phyloP scores from a whole-genome alignment of 2,329 filamentous ascomycete species.

The Phialophora tarda region DNA sequence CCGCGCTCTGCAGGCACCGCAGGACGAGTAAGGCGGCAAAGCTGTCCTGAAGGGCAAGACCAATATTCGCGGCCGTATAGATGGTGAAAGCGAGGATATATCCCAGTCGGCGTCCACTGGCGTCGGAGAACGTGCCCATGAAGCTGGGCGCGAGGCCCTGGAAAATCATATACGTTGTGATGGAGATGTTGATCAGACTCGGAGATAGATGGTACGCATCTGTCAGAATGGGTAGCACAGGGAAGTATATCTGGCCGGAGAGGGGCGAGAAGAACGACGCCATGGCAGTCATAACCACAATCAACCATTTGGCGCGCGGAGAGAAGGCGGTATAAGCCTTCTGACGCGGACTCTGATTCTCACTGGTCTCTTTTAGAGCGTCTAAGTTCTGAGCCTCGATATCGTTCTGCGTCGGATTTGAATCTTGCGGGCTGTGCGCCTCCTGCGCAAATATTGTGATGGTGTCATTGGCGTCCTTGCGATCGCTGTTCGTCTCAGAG shows the following conservation, averaged over 20 bases:
- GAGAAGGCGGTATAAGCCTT: slow-evolving; percentile 31
- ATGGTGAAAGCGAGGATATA: slow-evolving; percentile 55
- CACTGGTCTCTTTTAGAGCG: background rate
- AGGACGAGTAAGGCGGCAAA: slow-evolving; percentile 48
- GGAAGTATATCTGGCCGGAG: slow-evolving; percentile 54
- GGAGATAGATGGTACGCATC: slow-evolving; percentile 11
- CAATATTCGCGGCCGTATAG: slow-evolving; percentile 52
- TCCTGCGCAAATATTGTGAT: background rate
- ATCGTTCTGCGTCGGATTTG: slow-evolving; percentile 1
- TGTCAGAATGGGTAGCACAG: slow-evolving; percentile 39
- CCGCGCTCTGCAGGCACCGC: slow-evolving; percentile 52
- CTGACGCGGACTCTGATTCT: background rate
- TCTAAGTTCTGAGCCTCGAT: slow-evolving; percentile 13
- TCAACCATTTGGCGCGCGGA: slow-evolving; percentile 49
- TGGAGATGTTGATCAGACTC: slow-evolving; percentile 40
- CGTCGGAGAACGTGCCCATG: slow-evolving; percentile 58
- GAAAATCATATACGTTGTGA: slow-evolving; percentile 51
- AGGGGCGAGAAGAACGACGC: slow-evolving; percentile 59
- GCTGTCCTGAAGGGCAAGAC: slow-evolving; percentile 48
- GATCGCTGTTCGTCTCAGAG: background rate
- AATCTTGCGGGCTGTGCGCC: background rate
- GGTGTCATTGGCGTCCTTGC: background rate
- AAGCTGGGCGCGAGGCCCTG: slow-evolving; percentile 61
- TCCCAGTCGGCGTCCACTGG: slow-evolving; percentile 55
- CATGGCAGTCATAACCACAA: slow-evolving; percentile 47